phyloP scores from a whole-genome alignment of 2,329 filamentous ascomycete genomes.

The Phoma sp. region DNA sequence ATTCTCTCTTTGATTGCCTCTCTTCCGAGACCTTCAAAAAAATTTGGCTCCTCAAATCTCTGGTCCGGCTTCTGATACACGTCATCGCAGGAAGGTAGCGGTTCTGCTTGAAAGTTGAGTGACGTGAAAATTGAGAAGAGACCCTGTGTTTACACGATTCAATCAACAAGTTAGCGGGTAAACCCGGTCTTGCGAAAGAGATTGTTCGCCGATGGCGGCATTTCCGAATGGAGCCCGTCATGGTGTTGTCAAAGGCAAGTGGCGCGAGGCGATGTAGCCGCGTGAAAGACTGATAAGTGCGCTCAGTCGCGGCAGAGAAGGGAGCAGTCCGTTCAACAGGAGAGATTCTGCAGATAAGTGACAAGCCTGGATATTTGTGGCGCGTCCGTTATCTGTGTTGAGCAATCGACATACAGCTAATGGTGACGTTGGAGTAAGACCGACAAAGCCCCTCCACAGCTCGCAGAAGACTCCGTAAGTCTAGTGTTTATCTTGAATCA shows the following conservation, averaged over 20 bases:
- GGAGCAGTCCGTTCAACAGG: background rate
- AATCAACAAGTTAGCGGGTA: background rate
- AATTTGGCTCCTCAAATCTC: background rate
- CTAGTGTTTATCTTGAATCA: background rate
- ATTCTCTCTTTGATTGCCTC: background rate
- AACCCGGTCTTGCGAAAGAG: slow-evolving; percentile 7
- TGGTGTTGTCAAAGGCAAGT: slow-evolving; percentile 18
- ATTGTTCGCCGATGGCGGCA: slow-evolving; percentile 14
- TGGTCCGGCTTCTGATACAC: background rate
- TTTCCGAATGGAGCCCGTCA: slow-evolving; percentile 9
- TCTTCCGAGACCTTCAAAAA: background rate
- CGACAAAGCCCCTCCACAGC: background rate
- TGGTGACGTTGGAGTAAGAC: slow-evolving; percentile 6
- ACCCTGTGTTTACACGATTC: background rate
- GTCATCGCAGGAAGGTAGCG: slow-evolving; percentile 1
- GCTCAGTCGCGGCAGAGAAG: background rate
- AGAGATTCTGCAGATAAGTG: background rate
- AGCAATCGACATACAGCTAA: background rate
- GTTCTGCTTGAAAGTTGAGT: slow-evolving; percentile 1
- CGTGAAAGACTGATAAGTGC: background rate
- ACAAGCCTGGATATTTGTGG: background rate
- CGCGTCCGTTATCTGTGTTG: slow-evolving; percentile 4
- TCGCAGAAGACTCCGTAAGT: background rate
- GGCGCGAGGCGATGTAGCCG: slow-evolving; percentile 16
- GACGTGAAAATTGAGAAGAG: slow-evolving; percentile 5